Percentiles rank a stretch among this genome's conserved stretches.
Conservation (phyloP, 1,284 basidiomycete genomes). For the Leucoagaricus sp. region DNA sequence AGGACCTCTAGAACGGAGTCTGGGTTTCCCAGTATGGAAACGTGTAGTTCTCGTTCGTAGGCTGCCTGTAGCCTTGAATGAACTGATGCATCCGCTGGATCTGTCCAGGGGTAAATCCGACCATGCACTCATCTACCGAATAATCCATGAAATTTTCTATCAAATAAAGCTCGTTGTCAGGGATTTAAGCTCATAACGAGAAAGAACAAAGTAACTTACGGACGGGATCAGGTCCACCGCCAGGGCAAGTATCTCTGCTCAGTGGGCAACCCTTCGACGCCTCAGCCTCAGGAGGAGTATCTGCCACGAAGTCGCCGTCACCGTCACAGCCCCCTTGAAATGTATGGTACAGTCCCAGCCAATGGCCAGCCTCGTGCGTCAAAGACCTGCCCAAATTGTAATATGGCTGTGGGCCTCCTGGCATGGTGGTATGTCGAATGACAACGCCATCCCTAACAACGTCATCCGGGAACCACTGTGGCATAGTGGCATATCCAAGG, state of each 20-base stretch:
- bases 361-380: conserved; percentile 51
- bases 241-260: conserved; percentile 16
- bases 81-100: conserved; percentile 19
- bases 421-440: conserved; percentile 40
- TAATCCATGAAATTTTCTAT: conserved; percentile 19
- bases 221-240: conserved; percentile 13
- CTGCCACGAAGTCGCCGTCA: conserved; percentile 17
- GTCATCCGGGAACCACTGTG: conserved; percentile 30
- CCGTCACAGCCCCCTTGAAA: conserved; percentile 19
- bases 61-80: conserved; percentile 15
- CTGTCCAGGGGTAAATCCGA: conserved; percentile 18
- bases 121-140: conserved; percentile 13
- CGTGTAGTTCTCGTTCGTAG: background rate
- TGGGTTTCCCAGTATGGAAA: conserved; percentile 7
- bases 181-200: background rate
- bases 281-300: conserved; percentile 16
- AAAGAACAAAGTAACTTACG: conserved; percentile 8
- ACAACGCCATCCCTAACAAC: conserved; percentile 43
- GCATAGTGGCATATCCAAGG: conserved; percentile 44
- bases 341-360: conserved; percentile 42
- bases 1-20: background rate
- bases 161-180: background rate
- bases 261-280: conserved; percentile 15
- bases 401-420: conserved; percentile 35
- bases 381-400: conserved; percentile 47